phyloP scores from a whole-genome alignment of 176 grass and related monocot genomes.

The Musa troglodytarum region DNA sequence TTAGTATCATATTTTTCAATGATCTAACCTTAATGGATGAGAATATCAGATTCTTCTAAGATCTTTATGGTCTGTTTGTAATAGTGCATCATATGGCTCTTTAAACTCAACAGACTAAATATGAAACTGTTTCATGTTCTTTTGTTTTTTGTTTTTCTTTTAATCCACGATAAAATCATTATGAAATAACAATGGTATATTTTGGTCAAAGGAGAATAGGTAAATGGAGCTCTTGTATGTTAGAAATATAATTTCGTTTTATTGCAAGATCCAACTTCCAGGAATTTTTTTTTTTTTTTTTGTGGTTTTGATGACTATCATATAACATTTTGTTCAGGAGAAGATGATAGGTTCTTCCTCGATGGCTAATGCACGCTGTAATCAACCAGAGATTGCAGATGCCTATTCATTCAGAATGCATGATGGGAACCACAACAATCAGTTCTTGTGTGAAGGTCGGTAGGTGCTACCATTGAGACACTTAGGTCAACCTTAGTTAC shows the following conservation, averaged over 20 bases:
- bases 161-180: too few relatives aligned
- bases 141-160: background rate
- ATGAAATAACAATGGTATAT: too few relatives aligned
- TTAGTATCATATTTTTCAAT: background rate
- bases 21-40: background rate
- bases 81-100: background rate
- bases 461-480: background rate
- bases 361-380: slow-evolving; percentile 37
- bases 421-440: slow-evolving; percentile 52
- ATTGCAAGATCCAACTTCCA: slow-evolving; percentile 2
- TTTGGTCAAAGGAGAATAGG: too few relatives aligned
- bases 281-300: background rate
- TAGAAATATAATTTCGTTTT: background rate
- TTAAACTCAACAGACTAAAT: background rate
- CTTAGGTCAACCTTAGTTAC: background rate
- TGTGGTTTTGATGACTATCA: background rate
- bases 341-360: slow-evolving; percentile 41
- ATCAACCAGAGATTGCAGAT: slow-evolving; percentile 26
- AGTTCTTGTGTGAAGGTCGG: slow-evolving; percentile 47
- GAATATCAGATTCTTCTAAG: too few relatives aligned
- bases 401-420: slow-evolving; percentile 51
- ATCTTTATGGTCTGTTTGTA: too few relatives aligned
- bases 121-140: background rate
- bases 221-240: background rate
- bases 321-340: slow-evolving; percentile 36